These are phyloP conservation scores for Ailanthus altissimus DNA, from an alignment of 345 rosid genomes.

Conservation along the genomic window DNA sequence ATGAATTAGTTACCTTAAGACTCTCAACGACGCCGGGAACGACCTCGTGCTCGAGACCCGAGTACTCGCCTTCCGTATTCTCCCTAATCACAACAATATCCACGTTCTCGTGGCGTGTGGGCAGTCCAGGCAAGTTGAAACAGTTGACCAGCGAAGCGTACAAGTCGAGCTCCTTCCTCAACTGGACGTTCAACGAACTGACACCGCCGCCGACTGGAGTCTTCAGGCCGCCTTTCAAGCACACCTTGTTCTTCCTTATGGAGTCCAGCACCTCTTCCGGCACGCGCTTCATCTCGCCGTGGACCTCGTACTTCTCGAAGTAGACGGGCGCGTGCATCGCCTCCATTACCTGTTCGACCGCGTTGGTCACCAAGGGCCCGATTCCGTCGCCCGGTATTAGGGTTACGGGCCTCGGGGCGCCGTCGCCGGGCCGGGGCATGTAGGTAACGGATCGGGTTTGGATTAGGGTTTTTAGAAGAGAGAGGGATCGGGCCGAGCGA, in stretches of 20 bases:
- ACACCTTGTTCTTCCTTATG: slow-evolving; percentile 85
- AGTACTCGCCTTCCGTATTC: slow-evolving; percentile 91
- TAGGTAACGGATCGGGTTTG: slow-evolving; percentile 76
- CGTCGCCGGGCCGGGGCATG: slow-evolving; percentile 99
- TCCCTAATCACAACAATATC: slow-evolving; percentile 92
- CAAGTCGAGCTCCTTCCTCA: slow-evolving; percentile 88
- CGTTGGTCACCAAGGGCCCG: slow-evolving; percentile 82
- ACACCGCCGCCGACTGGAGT: slow-evolving; percentile 97
- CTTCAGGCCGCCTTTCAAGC: slow-evolving; percentile 79
- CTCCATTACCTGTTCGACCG: slow-evolving; percentile 90
- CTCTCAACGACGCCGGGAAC: slow-evolving; percentile 96
- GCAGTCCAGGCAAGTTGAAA: slow-evolving; percentile 77
- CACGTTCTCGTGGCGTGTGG: slow-evolving; percentile 76
- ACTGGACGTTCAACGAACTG: slow-evolving; percentile 76
- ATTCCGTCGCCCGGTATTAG: slow-evolving; percentile 94
- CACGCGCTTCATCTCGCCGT: slow-evolving; percentile 77
- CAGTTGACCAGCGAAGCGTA: slow-evolving; percentile 88
- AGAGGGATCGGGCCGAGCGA: slow-evolving; percentile 3
- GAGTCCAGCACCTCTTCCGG: slow-evolving; percentile 85
- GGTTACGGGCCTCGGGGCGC: slow-evolving; percentile 76
- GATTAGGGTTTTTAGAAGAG: slow-evolving; percentile 17
- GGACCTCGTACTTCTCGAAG: slow-evolving; percentile 80
- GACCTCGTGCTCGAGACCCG: slow-evolving; percentile 93
- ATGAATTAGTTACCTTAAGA: slow-evolving; percentile 63
- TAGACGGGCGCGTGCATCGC: slow-evolving; percentile 96